Base-by-base conservation (phyloP, 768 basidiomycete genomes). In the Pholiota molesta region DNA sequence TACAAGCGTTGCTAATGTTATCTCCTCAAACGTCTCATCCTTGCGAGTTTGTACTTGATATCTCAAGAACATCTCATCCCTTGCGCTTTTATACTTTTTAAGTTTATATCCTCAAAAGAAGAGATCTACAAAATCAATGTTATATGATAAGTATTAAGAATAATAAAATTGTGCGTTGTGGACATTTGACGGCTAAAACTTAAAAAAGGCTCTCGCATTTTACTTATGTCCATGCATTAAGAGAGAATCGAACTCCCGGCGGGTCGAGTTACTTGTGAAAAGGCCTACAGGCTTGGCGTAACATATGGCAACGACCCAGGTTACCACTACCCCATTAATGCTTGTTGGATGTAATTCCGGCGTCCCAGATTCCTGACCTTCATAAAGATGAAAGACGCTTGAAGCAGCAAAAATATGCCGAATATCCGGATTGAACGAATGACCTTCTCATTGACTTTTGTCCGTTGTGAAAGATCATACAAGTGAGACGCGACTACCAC, bases 251-350 rank as follows among this genome's bases (percentile, higher is more conserved):
- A 49, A 49, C 47, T 19, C 47, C 47, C 23, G 47, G 47, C 33
- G 53, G 35, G 53, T 55, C 33, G 53, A 55, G 35, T 9, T 55
- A 19, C n/a, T n/a, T n/a, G n/a, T 52, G 1, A 19, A 13, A 2
- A 1, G 23, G 10, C 17, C 53, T 19, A 54, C 11, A 13, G 29
- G 26, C 26, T 4, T 26, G 4, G 26, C 26, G 26, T 26, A 26
- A 26, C 26, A 26, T 4, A 26, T 55, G 35, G 19, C 53, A 55
- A 55, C 39, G 53, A 55, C 33, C 23, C 33, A 35, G 35, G 39
- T 84, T 83, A 84, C 81, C 82, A 83, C 82, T 83, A 84, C 83
- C 81, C 82, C 81, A 84, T 82, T 83, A 79, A 83, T 83, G 81
- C 79, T 21, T 26, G 14, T 23, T 21, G 3, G 1, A 10, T 23